These are phyloP conservation scores for Monilinia vaccinii-corymbosi DNA, from an alignment of 2,329 filamentous ascomycete genomes.

Conservation along the genomic window DNA sequence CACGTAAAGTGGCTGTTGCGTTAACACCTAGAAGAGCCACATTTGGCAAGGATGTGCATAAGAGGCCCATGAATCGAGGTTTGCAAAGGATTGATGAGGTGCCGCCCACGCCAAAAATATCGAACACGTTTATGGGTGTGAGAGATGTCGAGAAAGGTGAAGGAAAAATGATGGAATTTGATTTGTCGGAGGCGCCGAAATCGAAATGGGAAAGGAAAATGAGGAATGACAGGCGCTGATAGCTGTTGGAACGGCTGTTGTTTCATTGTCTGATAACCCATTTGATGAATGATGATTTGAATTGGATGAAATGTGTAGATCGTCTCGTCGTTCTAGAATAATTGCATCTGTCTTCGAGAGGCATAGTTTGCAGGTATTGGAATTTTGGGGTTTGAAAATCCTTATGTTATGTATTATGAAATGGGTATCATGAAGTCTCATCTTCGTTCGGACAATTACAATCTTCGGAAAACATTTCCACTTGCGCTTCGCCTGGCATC, in stretches of 20 bases:
- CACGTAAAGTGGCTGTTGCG: slow-evolving; percentile 49
- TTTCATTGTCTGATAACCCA: slow-evolving; percentile 3
- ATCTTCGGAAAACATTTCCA: slow-evolving; percentile 62
- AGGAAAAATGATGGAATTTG: slow-evolving; percentile 25
- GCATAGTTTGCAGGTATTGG: slow-evolving; percentile 1
- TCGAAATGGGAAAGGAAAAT: slow-evolving; percentile 26
- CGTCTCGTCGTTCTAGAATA: background rate
- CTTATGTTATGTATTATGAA: slow-evolving; percentile 3
- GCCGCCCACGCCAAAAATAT: slow-evolving; percentile 47
- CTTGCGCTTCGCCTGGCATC: slow-evolving; percentile 59
- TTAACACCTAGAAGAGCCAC: slow-evolving; percentile 53
- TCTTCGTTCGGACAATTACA: slow-evolving; percentile 35
- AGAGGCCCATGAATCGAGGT: slow-evolving; percentile 35
- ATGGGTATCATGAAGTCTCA: slow-evolving; percentile 9
- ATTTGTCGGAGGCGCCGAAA: slow-evolving; percentile 27
- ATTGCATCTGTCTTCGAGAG: background rate
- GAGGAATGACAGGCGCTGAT: background rate
- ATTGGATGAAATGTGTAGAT: background rate
- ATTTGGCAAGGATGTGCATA: slow-evolving; percentile 47
- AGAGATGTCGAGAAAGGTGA: slow-evolving; percentile 52
- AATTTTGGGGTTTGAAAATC: background rate
- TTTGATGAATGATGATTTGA: background rate
- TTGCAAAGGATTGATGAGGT: slow-evolving; percentile 44
- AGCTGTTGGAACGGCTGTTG: slow-evolving; percentile 4
- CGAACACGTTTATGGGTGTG: slow-evolving; percentile 27